Evolutionary conservation across 768 basidiomycete species (phyloP), one percentile per base, ranked within the genome.

Genomic region (Suillus cothurnatus): DNA sequence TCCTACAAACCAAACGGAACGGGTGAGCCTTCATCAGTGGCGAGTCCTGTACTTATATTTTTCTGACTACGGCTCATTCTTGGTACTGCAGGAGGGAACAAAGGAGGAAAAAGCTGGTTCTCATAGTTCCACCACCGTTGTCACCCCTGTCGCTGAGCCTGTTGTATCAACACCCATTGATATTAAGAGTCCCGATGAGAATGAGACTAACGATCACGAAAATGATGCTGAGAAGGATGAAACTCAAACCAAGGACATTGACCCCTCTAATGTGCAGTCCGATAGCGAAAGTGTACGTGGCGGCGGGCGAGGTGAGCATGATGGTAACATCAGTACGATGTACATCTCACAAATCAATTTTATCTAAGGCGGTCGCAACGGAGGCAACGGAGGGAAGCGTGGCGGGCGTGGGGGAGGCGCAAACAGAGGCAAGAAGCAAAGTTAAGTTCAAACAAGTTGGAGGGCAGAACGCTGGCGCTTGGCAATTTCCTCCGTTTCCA

Each of bases 21-120:
- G 75, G 75, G 75, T 76, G 71, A 76, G 75, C 76, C 66, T 75
- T 78, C 64, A 38, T 69, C 72, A 67, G 62, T 61, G 75, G 76
- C 74, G 68, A 77, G 73, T 76, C 12, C 14, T 57, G 63, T 32
- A 47, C 60, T 49, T 57, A 45, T 52, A 66, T 36, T 64, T 53
- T 73, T 76, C 75, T 76, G 62, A 76, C 75, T 61, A 50, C 23
- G 64, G 65, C 75, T 76, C 72, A 77, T 76, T 67, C 65, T 59
- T 59, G 66, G 70, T 64, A 39, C 39, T 28, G 68, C 66, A 76
- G 75, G 68, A 6, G 62, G 62, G n/a, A 21, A 21, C 38, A 53
- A 52, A 63, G 70, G 66, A 56, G 32, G 26, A 23, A 53, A 21
- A 36, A 2, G 49, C 1, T 36, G 59, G 21, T 19, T 63, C 21